Percentiles rank a stretch among this genome's conserved stretches.
Evolutionary conservation across 2,329 filamentous ascomycete species (phyloP).

Genomic region (Ophiostoma tasmaniense): DNA sequence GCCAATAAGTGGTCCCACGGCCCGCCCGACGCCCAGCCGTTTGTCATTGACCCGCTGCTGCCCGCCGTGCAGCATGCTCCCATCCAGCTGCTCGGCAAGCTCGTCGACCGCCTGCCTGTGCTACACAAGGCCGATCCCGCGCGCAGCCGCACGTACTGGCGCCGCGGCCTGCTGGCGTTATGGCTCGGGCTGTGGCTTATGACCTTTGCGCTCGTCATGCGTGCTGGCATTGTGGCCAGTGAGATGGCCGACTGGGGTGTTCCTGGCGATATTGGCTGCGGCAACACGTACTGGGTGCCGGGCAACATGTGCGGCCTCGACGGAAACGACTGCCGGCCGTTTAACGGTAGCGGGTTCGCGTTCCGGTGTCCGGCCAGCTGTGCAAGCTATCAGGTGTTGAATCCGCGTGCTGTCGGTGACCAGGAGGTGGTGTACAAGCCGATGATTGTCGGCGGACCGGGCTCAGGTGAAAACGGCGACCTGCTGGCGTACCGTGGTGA

Average conservation of each 20-base stretch:
- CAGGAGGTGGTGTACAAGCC: conserved; percentile 56
- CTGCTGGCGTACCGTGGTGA: conserved; percentile 70
- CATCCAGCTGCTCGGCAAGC: conserved; percentile 51
- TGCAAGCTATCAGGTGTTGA: conserved; percentile 54
- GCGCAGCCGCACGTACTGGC: conserved; percentile 39
- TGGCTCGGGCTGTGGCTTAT: conserved; percentile 54
- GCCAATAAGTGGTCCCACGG: conserved; percentile 45
- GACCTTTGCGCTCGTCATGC: conserved; percentile 60
- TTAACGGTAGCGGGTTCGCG: conserved; percentile 58
- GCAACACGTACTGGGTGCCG: conserved; percentile 59
- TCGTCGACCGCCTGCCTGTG: conserved; percentile 51
- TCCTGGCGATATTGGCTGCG: conserved; percentile 58
- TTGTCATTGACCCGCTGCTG: conserved; percentile 52
- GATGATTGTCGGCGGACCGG: conserved; percentile 60
- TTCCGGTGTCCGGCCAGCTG: conserved; percentile 72
- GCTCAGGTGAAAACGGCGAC: conserved; percentile 31
- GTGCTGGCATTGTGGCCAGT: conserved; percentile 48
- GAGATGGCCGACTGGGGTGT: conserved; percentile 60
- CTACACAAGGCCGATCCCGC: conserved; percentile 4
- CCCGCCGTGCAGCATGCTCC: conserved; percentile 61
- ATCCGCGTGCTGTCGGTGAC: conserved; percentile 67
- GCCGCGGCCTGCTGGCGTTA: conserved; percentile 47
- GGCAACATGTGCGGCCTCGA: conserved; percentile 68
- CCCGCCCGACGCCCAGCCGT: conserved; percentile 43
- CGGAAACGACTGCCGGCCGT: conserved; percentile 66